phyloP scores from a whole-genome alignment of 768 basidiomycete species.

The Calocybe gangraenosa region DNA sequence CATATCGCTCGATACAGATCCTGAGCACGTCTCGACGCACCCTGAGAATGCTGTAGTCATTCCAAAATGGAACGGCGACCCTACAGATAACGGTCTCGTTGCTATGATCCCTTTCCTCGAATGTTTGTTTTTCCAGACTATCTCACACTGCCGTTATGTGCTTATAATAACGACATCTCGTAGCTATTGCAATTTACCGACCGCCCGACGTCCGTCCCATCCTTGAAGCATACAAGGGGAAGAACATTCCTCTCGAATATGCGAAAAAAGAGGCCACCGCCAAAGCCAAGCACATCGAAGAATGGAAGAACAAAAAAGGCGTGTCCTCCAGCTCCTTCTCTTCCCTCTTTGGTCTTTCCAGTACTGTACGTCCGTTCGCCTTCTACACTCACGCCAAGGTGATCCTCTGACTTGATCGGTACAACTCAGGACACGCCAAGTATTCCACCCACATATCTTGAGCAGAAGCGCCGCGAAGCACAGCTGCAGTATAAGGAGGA shows the following conservation, averaged over 20 bases:
- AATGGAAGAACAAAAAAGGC: slow-evolving; percentile 63
- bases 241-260: slow-evolving; percentile 86
- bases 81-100: slow-evolving; percentile 66
- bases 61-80: slow-evolving; percentile 82
- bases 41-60: slow-evolving; percentile 87
- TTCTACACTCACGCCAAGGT: too few relatives aligned
- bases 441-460: slow-evolving; percentile 45
- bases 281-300: slow-evolving; percentile 72
- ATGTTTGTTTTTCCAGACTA: slow-evolving; percentile 43
- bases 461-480: slow-evolving; percentile 48
- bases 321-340: slow-evolving; percentile 22
- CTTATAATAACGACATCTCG: neutral
- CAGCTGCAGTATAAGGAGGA: slow-evolving; percentile 46
- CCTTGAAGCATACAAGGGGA: slow-evolving; percentile 77
- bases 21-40: slow-evolving; percentile 73
- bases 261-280: slow-evolving; percentile 83
- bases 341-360: slow-evolving; percentile 31
- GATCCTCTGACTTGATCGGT: too few relatives aligned
- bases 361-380: too few relatives aligned
- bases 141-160: neutral
- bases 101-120: slow-evolving; percentile 98
- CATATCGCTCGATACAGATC: slow-evolving; percentile 78
- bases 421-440: neutral
- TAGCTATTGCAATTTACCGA: slow-evolving; percentile 91
- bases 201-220: slow-evolving; percentile 86